phyloP scores from a whole-genome alignment of 2,329 filamentous ascomycete species.

The Fusarium goolgardi region DNA sequence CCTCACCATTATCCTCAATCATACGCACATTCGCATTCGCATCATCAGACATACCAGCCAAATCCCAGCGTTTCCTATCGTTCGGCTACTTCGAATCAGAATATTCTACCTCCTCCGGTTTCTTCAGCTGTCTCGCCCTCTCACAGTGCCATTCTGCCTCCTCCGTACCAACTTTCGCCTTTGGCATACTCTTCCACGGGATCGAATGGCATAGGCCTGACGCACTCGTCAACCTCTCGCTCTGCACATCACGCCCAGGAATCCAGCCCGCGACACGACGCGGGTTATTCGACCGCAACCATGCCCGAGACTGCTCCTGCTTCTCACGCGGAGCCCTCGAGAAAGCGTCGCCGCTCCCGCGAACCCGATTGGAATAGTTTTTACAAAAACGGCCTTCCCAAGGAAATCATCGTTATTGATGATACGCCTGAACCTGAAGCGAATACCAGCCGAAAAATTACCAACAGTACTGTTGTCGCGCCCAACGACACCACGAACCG shows the following conservation, averaged over 20 bases:
- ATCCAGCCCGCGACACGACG: slow-evolving; percentile 45
- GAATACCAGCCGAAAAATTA: slow-evolving; percentile 56
- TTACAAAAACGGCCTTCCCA: slow-evolving; percentile 84
- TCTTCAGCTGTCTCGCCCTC: slow-evolving; percentile 45
- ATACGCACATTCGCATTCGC: slow-evolving; percentile 57
- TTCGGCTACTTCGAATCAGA: slow-evolving; percentile 44
- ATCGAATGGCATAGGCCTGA: slow-evolving; percentile 50
- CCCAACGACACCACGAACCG: slow-evolving; percentile 46
- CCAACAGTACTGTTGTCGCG: slow-evolving; percentile 50
- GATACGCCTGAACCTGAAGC: slow-evolving; percentile 72
- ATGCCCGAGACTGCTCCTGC: slow-evolving; percentile 47
- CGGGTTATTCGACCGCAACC: slow-evolving; percentile 41
- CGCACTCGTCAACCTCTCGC: slow-evolving; percentile 48
- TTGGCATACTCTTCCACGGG: slow-evolving; percentile 49
- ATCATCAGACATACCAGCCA: slow-evolving; percentile 49
- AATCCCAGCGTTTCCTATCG: slow-evolving; percentile 48
- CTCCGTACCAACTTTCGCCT: slow-evolving; percentile 47
- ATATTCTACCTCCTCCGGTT: slow-evolving; percentile 49
- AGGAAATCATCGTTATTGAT: slow-evolving; percentile 87
- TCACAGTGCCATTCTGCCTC: slow-evolving; percentile 43
- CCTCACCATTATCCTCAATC: slow-evolving; percentile 71
- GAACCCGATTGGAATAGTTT: slow-evolving; percentile 83
- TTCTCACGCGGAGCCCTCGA: slow-evolving; percentile 49
- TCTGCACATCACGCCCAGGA: slow-evolving; percentile 50
- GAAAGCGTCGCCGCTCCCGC: slow-evolving; percentile 69